phyloP scores from a whole-genome alignment of 1,284 basidiomycete species.

The Singerocomus rubriflavus region DNA sequence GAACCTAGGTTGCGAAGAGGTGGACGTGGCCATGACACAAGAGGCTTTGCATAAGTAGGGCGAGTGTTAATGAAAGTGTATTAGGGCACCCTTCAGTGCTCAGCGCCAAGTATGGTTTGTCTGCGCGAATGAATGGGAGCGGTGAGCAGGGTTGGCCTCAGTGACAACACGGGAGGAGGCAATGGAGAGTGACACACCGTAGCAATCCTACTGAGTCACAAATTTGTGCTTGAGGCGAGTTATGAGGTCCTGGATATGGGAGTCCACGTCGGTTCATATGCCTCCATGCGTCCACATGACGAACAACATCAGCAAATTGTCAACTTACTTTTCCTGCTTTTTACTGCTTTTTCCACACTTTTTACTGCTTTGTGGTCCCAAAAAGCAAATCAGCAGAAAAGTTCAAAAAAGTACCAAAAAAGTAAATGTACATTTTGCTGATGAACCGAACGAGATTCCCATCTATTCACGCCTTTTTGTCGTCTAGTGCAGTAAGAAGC shows the following conservation, averaged over 20 bases:
- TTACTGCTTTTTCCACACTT: no score
- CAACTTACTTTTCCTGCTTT: no score
- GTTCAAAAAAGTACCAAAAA: no score
- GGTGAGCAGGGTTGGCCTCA: no score
- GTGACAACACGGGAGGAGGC: background rate
- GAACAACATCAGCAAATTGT: no score
- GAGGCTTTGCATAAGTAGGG: conserved; percentile 96
- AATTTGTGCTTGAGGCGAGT: conserved; percentile 90
- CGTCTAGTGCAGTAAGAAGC: conserved; percentile 54
- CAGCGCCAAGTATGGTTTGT: conserved; percentile 83
- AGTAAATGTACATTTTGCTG: no score
- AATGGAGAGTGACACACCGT: conserved; percentile 55
- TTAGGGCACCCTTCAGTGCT: conserved; percentile 76
- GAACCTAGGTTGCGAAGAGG: conserved; percentile 69
- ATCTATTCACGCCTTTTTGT: conserved; percentile 86
- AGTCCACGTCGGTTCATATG: conserved; percentile 96
- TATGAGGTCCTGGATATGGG: conserved; percentile 78
- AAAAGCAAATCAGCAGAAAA: no score
- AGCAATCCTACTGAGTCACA: conserved; percentile 96
- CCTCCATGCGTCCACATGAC: conserved; percentile 87
- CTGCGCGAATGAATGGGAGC: conserved; percentile 36
- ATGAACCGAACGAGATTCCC: conserved; percentile 86
- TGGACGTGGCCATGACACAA: conserved; percentile 77
- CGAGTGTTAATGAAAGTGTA: conserved; percentile 86
- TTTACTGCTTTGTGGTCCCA: no score